A percentile compares a stretch with the other conserved stretches of the same genome.
These are phyloP conservation scores for Rutstroemia sp. DNA, from an alignment of 2,329 filamentous ascomycete species.

Conservation along the genomic window DNA sequence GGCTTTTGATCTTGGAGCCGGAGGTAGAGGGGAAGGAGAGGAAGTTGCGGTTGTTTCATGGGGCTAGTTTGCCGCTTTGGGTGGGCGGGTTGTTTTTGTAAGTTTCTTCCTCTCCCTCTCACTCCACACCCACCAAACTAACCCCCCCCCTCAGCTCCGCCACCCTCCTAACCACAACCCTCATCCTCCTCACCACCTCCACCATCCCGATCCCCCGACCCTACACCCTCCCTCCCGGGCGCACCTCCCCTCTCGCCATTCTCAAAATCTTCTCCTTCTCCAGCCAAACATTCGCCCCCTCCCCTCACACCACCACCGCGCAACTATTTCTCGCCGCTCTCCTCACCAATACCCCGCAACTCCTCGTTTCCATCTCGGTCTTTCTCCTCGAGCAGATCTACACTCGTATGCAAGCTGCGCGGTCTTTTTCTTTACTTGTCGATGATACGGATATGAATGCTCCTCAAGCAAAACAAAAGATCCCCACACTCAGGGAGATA, in stretches of 20 bases:
- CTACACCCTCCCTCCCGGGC: background rate
- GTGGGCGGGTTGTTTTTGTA: conserved; percentile 11
- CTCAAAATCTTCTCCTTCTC: background rate
- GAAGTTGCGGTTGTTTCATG: conserved; percentile 16
- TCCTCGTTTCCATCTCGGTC: conserved; percentile 40
- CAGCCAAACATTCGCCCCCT: background rate
- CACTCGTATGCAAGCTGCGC: conserved; percentile 38
- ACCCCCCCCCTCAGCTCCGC: background rate
- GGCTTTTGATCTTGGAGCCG: background rate
- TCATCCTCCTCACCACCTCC: conserved; percentile 5
- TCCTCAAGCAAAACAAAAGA: no score
- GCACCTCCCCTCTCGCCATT: background rate
- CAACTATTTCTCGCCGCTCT: conserved; percentile 21
- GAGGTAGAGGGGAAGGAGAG: background rate
- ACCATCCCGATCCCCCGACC: background rate
- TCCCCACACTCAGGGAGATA: no score
- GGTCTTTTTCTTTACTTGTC: conserved; percentile 33
- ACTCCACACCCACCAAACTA: background rate
- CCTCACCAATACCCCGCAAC: conserved; percentile 40
- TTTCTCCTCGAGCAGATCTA: conserved; percentile 37
- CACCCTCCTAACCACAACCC: background rate
- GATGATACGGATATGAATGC: no score
- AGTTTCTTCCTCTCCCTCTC: background rate
- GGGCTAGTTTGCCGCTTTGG: conserved; percentile 11
- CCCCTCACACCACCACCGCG: background rate